Conservation (phyloP, 352 stramenopile species). For the Aphanomyces stellatus region DNA sequence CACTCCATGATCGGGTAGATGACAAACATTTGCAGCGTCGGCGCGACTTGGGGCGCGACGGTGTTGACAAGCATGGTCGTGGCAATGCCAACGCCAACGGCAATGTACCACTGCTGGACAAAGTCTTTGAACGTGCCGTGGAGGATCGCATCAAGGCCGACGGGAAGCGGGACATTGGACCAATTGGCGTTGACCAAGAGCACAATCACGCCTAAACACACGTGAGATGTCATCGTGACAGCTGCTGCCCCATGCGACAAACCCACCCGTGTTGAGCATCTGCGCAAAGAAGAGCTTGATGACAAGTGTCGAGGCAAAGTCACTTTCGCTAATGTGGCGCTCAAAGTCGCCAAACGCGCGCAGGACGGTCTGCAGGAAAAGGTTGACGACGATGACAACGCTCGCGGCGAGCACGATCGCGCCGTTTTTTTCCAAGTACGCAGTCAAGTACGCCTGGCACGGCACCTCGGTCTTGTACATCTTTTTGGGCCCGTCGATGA, state of each 20-base stretch:
- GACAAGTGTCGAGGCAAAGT: slow-evolving; percentile 61
- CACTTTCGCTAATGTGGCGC: slow-evolving; percentile 68
- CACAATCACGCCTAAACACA: slow-evolving; percentile 42
- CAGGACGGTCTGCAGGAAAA: slow-evolving; percentile 67
- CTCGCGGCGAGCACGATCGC: slow-evolving; percentile 57
- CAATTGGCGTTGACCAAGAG: slow-evolving; percentile 66
- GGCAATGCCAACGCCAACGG: slow-evolving; percentile 76
- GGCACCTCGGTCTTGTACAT: slow-evolving; percentile 43
- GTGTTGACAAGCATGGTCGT: slow-evolving; percentile 85
- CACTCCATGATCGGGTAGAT: slow-evolving; percentile 44
- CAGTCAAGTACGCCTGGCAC: slow-evolving; percentile 52
- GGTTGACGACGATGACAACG: slow-evolving; percentile 71
- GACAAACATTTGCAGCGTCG: slow-evolving; percentile 57
- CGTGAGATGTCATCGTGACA: too few species aligned
- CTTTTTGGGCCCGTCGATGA: slow-evolving; percentile 40
- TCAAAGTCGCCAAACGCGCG: slow-evolving; percentile 64
- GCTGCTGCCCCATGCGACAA: too few species aligned
- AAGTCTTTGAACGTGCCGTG: slow-evolving; percentile 77
- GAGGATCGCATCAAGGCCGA: slow-evolving; percentile 39
- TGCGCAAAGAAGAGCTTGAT: slow-evolving; percentile 76
- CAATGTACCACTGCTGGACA: slow-evolving; percentile 80
- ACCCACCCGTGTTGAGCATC: slow-evolving; percentile 69
- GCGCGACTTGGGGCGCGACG: slow-evolving; percentile 44
- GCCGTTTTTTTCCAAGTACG: slow-evolving; percentile 55
- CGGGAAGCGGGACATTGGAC: slow-evolving; percentile 28